Conservation (phyloP, 768 basidiomycete species). For the Hebeloma cylindrosporum region DNA sequence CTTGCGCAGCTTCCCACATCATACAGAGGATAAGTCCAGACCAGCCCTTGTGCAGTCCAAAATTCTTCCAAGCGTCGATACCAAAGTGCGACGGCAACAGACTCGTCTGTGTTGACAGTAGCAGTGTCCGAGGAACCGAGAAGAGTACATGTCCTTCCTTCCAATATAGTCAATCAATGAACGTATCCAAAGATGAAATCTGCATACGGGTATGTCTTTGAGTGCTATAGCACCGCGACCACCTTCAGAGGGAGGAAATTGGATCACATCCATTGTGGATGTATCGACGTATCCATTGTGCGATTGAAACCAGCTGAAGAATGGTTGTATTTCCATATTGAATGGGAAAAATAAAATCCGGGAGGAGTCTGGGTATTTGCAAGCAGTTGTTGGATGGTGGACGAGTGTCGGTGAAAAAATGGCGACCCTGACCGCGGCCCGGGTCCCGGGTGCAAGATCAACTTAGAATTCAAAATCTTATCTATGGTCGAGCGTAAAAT, state of each 20-base stretch:
- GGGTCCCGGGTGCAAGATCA: too few relatives aligned
- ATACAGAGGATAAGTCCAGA: slow-evolving; percentile 85
- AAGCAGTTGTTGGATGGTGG: background rate
- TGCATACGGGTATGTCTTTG: slow-evolving; percentile 64
- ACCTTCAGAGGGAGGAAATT: slow-evolving; percentile 48
- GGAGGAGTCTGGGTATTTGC: too few relatives aligned
- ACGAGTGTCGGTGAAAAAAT: background rate
- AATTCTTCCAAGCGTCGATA: slow-evolving; percentile 58
- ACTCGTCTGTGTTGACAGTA: slow-evolving; percentile 80
- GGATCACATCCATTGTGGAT: slow-evolving; percentile 42
- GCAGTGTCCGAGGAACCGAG: slow-evolving; percentile 72
- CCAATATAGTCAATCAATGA: slow-evolving; percentile 4
- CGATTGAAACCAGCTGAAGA: slow-evolving; percentile 60
- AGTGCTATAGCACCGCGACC: slow-evolving; percentile 79
- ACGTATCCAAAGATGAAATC: background rate
- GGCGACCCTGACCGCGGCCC: too few relatives aligned
- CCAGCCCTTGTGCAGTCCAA: slow-evolving; percentile 74
- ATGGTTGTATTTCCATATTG: slow-evolving; percentile 27
- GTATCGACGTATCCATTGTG: slow-evolving; percentile 53
- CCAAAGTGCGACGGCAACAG: slow-evolving; percentile 61
- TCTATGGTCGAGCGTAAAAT: too few relatives aligned
- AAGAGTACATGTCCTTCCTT: slow-evolving; percentile 80
- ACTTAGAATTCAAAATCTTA: too few relatives aligned
- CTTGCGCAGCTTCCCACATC: slow-evolving; percentile 89
- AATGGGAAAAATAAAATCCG: too few relatives aligned